These are phyloP conservation scores for Coelastrella sp. DNA, from an alignment of 139 green algal genomes.

Conservation along the genomic window DNA sequence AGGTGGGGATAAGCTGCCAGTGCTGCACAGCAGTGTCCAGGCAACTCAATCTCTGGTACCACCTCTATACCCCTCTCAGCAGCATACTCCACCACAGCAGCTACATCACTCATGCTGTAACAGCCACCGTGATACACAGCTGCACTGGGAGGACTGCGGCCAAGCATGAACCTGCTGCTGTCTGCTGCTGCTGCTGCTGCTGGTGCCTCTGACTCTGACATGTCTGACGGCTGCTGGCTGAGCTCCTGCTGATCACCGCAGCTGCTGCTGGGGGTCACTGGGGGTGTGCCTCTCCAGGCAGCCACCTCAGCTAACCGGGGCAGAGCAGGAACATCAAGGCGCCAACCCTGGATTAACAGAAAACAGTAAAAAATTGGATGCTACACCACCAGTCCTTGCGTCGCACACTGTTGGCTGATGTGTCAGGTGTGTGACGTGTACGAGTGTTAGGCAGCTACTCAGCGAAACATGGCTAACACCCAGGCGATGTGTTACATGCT, in stretches of 20 bases:
- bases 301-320: constrained; percentile 69
- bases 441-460: no score
- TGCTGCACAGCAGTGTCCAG: constrained; percentile 72
- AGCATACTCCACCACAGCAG: constrained; percentile 62
- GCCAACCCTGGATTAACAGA: constrained; percentile 63
- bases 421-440: no score
- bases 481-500: no score
- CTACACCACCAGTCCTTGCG: no score
- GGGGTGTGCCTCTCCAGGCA: constrained; percentile 52
- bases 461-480: no score
- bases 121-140: constrained; percentile 36
- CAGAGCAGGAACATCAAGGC: constrained; percentile 66
- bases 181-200: constrained; percentile 38
- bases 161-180: neutral
- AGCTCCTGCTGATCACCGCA: constrained; percentile 27
- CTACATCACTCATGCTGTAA: constrained; percentile 36
- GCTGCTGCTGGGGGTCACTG: constrained; percentile 24
- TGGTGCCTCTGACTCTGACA: constrained; percentile 21
- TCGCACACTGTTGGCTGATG: no score
- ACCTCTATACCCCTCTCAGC: constrained; percentile 54
- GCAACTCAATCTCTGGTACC: constrained; percentile 79
- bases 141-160: neutral
- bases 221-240: constrained; percentile 7
- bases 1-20: constrained; percentile 75
- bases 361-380: no score